Evolutionary conservation across 495 filamentous ascomycete genomes (phyloP), one percentile per base, ranked within the genome.

Genomic region (Aspergillus funiculosus): DNA sequence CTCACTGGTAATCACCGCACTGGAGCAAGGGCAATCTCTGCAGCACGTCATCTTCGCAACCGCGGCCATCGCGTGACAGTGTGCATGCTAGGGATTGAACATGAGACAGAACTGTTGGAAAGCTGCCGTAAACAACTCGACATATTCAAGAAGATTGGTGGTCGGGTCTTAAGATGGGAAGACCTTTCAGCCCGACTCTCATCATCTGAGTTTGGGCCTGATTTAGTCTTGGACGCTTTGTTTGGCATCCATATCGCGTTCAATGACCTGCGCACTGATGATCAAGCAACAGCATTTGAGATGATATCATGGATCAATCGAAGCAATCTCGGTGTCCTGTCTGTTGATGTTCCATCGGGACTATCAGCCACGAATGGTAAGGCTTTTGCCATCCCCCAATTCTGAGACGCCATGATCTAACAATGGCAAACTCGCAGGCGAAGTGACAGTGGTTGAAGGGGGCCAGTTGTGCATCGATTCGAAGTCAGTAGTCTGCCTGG

Each of bases 301-400:
- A 75, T 94, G 45, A 87, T 94, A 48, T 78, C 83, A 28, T 95
- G 88, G 86, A 81, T 86, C 4, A 96, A 95, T 55, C 76, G 85
- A 37, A 83, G 78, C 62, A 85, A 86, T 51, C 78, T 85, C 2
- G 76, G 75, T 17, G 81, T 91, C 1, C 62, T 98, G 22, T 83
- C 89, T 1, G 78, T 98, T 21, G 89, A 94, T 59, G 78, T 92
- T 9, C 92, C 92, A 0, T 87, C 82, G 1, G 92, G 92, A 11
- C 77, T 96, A 28, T 85, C 89, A 50, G 87, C 87, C 17, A 76
- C 79, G 1, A 82, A 75, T 43, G 91, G 91, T 62, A 77, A 69
- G 59, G 68, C 71, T 65, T 54, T 30, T 39, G 10, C 20, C 18
- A 30, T 13, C 31, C 11, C 10, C 53, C 68, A 21, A 65, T 74